Conservation (phyloP, 2,329 filamentous ascomycete species). For the Colletotrichum destructivum region DNA sequence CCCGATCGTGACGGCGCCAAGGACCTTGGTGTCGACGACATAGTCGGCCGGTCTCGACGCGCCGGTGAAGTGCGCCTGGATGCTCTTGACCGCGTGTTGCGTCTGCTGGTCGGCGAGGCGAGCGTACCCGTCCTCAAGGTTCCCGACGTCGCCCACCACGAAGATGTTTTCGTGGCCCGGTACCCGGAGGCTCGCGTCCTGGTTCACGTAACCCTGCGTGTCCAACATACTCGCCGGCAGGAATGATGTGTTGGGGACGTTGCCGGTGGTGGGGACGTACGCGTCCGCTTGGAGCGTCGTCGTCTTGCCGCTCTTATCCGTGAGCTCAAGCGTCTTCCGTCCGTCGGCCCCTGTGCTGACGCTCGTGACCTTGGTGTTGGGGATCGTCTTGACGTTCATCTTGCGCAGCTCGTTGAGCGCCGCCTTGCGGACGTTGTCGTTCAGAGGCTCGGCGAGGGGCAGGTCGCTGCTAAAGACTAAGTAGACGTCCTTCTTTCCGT, state of each 20-base stretch:
- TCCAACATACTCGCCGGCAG: constrained; percentile 56
- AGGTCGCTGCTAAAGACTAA: constrained; percentile 57
- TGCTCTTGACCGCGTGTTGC: constrained; percentile 52
- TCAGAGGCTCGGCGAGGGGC: constrained; percentile 53
- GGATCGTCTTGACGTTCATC: constrained; percentile 60
- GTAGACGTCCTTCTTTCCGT: constrained; percentile 62
- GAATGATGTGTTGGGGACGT: constrained; percentile 62
- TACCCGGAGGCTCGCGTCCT: constrained; percentile 55
- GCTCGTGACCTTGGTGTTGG: constrained; percentile 55
- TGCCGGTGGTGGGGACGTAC: constrained; percentile 64
- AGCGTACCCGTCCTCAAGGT: constrained; percentile 55
- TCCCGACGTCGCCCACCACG: constrained; percentile 60
- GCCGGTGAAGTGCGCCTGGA: constrained; percentile 52
- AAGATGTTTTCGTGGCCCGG: constrained; percentile 59
- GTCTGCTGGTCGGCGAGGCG: constrained; percentile 52
- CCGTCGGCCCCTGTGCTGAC: constrained; percentile 46
- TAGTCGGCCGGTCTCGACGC: constrained; percentile 45
- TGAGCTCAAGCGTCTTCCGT: constrained; percentile 52
- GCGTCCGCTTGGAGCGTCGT: constrained; percentile 59
- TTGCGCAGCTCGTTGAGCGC: constrained; percentile 58
- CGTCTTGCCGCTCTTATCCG: constrained; percentile 51
- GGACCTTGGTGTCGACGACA: constrained; percentile 49
- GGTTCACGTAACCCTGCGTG: constrained; percentile 52
- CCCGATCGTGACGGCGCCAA: constrained; percentile 58
- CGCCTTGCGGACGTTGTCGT: constrained; percentile 57